phyloP scores from a whole-genome alignment of 2,329 filamentous ascomycete species.

The Botrytis medusae region DNA sequence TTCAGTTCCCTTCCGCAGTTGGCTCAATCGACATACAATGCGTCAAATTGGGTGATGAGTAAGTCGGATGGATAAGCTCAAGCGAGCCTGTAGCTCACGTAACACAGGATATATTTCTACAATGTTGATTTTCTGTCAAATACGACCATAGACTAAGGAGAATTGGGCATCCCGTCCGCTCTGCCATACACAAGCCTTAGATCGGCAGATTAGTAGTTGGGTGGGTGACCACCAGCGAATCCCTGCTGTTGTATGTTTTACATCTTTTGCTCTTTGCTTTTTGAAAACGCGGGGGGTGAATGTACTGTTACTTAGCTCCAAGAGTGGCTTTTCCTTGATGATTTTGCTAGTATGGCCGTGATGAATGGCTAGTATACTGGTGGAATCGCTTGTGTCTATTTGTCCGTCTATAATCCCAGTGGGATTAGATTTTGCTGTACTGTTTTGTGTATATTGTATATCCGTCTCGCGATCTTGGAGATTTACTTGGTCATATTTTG shows the following conservation, averaged over 20 bases:
- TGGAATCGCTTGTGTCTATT: too few species aligned
- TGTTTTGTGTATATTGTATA: neutral
- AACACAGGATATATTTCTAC: neutral
- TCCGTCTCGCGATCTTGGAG: neutral
- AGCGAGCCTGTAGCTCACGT: accelerated
- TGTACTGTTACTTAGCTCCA: too few species aligned
- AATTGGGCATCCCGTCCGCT: neutral
- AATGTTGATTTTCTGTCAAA: accelerated
- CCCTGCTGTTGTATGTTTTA: neutral
- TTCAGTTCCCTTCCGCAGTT: conserved; percentile 19
- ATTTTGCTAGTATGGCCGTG: too few species aligned
- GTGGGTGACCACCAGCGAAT: neutral
- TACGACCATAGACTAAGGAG: neutral
- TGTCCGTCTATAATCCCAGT: too few species aligned
- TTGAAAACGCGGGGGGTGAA: too few species aligned
- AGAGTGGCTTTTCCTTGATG: too few species aligned
- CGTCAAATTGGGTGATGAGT: accelerated
- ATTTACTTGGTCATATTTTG: neutral
- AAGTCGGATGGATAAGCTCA: neutral
- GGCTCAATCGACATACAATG: neutral
- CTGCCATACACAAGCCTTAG: neutral
- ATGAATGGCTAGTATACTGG: too few species aligned
- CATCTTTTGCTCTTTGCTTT: neutral
- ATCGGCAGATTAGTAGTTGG: neutral
- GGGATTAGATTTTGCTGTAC: neutral